phyloP scores from a whole-genome alignment of 768 basidiomycete species.

The Tricholoma sp. region DNA sequence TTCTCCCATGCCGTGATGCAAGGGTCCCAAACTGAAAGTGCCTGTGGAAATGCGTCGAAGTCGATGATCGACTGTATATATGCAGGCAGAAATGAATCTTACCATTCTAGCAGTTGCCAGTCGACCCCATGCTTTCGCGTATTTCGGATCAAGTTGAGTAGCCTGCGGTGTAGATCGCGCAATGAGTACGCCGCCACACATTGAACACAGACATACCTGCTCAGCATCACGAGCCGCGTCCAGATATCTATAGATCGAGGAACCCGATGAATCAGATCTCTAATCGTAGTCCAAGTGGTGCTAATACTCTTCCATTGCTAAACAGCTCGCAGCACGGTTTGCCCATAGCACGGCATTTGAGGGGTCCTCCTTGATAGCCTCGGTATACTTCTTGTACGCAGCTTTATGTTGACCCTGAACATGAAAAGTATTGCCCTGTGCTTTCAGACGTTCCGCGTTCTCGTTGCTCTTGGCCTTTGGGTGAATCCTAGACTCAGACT shows the following conservation, averaged over 20 bases:
- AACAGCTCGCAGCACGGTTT: constrained; percentile 39
- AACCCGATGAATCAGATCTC: not conserved
- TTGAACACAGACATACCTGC: constrained; percentile 16
- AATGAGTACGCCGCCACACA: not conserved
- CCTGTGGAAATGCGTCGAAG: constrained; percentile 10
- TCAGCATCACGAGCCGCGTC: constrained; percentile 26
- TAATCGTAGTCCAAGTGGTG: not conserved
- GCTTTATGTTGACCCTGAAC: constrained; percentile 25
- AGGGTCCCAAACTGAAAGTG: constrained; percentile 12
- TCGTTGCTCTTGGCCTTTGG: constrained; percentile 6
- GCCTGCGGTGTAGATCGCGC: constrained; percentile 22
- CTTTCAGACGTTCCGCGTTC: constrained; percentile 28
- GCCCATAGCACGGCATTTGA: constrained; percentile 36
- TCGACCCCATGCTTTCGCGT: constrained; percentile 38
- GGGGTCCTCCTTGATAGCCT: constrained; percentile 34
- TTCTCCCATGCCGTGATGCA: constrained; percentile 24
- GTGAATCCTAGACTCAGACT: not conserved
- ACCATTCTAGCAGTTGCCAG: constrained; percentile 30
- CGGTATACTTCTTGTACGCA: constrained; percentile 35
- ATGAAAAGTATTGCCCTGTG: constrained; percentile 36
- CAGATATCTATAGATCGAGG: constrained; percentile 20
- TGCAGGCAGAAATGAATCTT: not conserved
- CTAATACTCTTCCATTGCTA: constrained; percentile 29
- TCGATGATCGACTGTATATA: not conserved
- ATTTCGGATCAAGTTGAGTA: constrained; percentile 32